phyloP scores from a whole-genome alignment of 1,284 basidiomycete genomes.

The Moesziomyces antarcticus region DNA sequence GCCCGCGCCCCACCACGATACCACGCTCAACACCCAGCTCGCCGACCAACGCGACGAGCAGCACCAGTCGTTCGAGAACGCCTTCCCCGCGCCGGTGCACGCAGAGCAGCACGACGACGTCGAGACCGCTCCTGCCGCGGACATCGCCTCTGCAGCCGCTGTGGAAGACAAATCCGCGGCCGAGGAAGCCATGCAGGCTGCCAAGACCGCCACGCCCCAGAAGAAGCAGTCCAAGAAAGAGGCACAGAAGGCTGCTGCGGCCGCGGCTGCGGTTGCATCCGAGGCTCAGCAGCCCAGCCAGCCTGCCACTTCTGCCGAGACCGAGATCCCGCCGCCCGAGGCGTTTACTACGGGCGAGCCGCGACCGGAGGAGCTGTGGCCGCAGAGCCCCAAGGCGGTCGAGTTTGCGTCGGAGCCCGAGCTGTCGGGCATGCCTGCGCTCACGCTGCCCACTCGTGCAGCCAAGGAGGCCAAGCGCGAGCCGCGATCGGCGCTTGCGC shows the following conservation, averaged over 20 bases:
- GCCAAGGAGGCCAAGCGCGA: conserved; percentile 38
- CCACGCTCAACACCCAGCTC: conserved; percentile 4
- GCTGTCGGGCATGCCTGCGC: conserved; percentile 36
- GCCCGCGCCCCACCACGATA: conserved; percentile 35
- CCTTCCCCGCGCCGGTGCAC: conserved; percentile 30
- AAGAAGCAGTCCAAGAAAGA: conserved; percentile 35
- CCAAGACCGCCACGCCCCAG: conserved; percentile 15
- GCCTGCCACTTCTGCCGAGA: conserved; percentile 11
- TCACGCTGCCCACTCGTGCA: conserved; percentile 21
- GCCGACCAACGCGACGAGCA: conserved; percentile 26
- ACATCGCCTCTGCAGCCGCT: neutral
- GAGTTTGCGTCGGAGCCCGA: conserved; percentile 59
- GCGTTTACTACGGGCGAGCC: conserved; percentile 33
- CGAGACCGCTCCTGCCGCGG: neutral
- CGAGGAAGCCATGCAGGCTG: conserved; percentile 8
- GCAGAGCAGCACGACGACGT: neutral
- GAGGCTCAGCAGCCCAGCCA: conserved; percentile 7
- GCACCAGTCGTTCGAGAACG: conserved; percentile 43
- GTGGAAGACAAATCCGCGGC: conserved; percentile 4
- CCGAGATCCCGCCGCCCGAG: conserved; percentile 28
- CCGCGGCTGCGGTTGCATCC: conserved; percentile 7
- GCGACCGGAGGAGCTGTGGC: conserved; percentile 59
- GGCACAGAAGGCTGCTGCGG: conserved; percentile 24
- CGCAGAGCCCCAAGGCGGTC: conserved; percentile 58
- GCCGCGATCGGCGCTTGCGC: conserved; percentile 28